These are phyloP conservation scores for Mucor circinelloides DNA, from an alignment of 371 early-diverging fungal genomes.

Conservation along the genomic window DNA sequence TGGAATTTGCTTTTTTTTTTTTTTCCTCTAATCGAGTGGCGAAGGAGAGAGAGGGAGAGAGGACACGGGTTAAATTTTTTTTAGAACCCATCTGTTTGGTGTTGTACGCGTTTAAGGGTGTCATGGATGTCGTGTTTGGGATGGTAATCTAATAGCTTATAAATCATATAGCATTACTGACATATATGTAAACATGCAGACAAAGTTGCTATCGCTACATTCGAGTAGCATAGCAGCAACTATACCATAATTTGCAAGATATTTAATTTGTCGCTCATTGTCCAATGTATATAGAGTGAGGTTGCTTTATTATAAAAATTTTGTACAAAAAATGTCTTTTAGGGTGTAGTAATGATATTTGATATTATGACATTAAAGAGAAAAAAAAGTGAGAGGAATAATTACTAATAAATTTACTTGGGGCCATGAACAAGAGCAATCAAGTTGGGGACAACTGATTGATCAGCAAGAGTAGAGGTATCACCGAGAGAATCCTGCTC, in stretches of 20 bases:
- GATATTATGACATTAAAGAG: slow-evolving; percentile 5
- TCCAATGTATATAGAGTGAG: too few relatives aligned
- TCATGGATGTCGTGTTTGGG: neutral
- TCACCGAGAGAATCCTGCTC: slow-evolving; percentile 89
- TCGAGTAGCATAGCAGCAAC: neutral
- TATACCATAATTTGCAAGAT: too few relatives aligned
- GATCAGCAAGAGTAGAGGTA: slow-evolving; percentile 84
- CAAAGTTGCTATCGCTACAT: neutral
- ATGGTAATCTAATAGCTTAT: too few relatives aligned
- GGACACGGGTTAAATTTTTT: neutral
- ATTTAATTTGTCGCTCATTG: too few relatives aligned
- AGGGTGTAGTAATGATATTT: neutral
- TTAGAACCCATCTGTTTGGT: neutral
- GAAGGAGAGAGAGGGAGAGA: neutral
- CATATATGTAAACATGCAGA: too few relatives aligned
- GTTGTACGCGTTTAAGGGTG: neutral
- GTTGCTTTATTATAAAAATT: neutral
- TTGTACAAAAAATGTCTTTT: slow-evolving; percentile 3
- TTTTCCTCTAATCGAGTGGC: neutral
- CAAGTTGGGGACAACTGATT: slow-evolving; percentile 40
- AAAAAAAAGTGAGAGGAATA: neutral
- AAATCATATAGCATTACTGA: too few relatives aligned
- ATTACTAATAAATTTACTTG: slow-evolving; percentile 14
- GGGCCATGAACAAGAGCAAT: slow-evolving; percentile 26
- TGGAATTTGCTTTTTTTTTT: neutral